Evolutionary conservation across 257 asterid species (phyloP), one percentile per base, ranked within the genome.

Genomic region (Petrea volubilis): DNA sequence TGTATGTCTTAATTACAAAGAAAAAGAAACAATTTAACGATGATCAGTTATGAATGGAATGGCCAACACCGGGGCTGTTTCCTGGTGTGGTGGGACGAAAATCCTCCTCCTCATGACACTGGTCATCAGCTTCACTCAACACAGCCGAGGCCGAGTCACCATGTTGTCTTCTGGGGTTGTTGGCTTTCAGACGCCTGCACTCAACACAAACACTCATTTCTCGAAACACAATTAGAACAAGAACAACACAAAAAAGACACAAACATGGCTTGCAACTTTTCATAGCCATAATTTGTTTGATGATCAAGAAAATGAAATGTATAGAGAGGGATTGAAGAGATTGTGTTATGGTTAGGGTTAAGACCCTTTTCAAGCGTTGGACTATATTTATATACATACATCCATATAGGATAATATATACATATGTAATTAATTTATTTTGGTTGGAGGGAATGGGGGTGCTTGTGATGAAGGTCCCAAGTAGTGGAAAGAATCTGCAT

Each of bases 41-140:
- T n/a, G n/a, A n/a, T 69, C 67, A 74, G 71, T 71, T 61, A 28
- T 77, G 77, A 43, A 73, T 23, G 2, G 78, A 81, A 64, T 81
- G 85, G 0, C 85, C 85, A 7, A 77, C 38, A 41, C 85, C 85
- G 43, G 85, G 85, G 25, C 82, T 77, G 47, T 73, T 71, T 7
- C 85, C 85, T 24, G 85, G 85, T 17, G 78, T 3, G 14, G 82
- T 81, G 17, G 82, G 82, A 29, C 78, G 80, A 61, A 77, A 81
- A 70, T 65, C 82, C 7, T 77, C 80, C n/a, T n/a, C n/a, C n/a
- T n/a, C n/a, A n/a, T n/a, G 38, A 33, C 38, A 8, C 5, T 33
- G 2, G 7, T 33, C 38, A 0, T 33, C 38, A 33, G 7, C 65
- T n/a, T n/a, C n/a, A n/a, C n/a, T n/a, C n/a, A n/a, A n/a, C n/a